Conservation (phyloP, 2,329 filamentous ascomycete species). For the Decorospora gaudefroyi region DNA sequence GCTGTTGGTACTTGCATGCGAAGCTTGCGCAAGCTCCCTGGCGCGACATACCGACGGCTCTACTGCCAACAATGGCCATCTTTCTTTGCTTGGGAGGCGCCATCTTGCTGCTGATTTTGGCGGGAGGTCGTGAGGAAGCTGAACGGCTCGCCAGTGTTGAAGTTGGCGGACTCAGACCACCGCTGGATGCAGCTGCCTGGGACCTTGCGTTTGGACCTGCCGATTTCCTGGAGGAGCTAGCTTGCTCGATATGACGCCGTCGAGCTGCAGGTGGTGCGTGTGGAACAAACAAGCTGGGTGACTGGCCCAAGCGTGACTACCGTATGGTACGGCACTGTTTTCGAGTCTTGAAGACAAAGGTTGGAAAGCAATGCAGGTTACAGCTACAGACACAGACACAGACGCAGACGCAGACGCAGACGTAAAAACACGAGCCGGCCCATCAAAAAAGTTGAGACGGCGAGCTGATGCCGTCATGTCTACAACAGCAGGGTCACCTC, state of each 20-base stretch:
- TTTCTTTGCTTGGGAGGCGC: conserved; percentile 84
- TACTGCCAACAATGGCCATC: conserved; percentile 92
- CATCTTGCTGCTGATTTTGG: conserved; percentile 54
- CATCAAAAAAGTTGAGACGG: conserved; percentile 19
- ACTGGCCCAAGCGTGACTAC: conserved; percentile 3
- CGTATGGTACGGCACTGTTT: neutral
- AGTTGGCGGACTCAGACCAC: conserved; percentile 22
- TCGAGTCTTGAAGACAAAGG: neutral
- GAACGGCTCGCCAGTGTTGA: conserved; percentile 33
- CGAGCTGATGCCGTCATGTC: conserved; percentile 31
- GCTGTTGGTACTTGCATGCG: conserved; percentile 15
- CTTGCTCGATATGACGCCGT: conserved; percentile 28
- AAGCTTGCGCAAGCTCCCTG: conserved; percentile 19
- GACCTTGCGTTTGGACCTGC: conserved; percentile 30
- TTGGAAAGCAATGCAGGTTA: neutral
- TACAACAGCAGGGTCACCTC: conserved; percentile 14
- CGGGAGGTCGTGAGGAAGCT: conserved; percentile 18
- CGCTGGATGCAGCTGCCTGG: conserved; percentile 30
- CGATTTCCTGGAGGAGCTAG: conserved; percentile 32
- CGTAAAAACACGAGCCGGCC: conserved; percentile 5
- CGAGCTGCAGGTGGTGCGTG: conserved; percentile 24
- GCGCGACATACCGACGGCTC: conserved; percentile 74
- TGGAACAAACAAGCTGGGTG: conserved; percentile 9
- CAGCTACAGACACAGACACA: neutral
- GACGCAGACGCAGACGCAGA: neutral